Percentiles rank a stretch among this genome's conserved stretches.
Conservation (phyloP, 352 stramenopile species). For the Globisporangium nunn region DNA sequence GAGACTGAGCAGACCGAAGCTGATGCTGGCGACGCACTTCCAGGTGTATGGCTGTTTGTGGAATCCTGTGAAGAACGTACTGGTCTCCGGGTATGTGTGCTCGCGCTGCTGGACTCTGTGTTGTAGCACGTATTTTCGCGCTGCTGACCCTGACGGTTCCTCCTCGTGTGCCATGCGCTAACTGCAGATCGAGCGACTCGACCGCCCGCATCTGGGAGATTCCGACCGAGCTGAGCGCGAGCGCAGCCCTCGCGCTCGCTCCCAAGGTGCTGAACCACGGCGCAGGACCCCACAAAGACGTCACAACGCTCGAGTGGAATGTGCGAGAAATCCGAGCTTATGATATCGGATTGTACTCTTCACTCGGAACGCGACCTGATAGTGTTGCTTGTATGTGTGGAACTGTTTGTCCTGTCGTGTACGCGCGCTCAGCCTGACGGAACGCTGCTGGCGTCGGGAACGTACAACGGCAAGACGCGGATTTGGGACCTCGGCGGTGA, state of each 20-base stretch:
- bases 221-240: constrained; percentile 43
- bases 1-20: neutral
- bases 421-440: constrained; percentile 67
- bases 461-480: constrained; percentile 91
- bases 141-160: neutral
- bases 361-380: neutral
- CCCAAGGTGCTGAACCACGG: constrained; percentile 72
- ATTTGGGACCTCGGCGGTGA: constrained; percentile 73
- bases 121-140: neutral
- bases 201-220: constrained; percentile 93
- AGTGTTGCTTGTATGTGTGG: too few relatives aligned
- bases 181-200: constrained; percentile 85
- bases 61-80: constrained; percentile 93
- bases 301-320: constrained; percentile 98
- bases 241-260: constrained; percentile 25
- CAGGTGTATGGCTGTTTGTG: constrained; percentile 97
- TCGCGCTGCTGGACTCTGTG: neutral
- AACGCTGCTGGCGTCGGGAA: constrained; percentile 90
- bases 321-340: constrained; percentile 20
- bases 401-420: too few relatives aligned
- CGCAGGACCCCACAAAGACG: constrained; percentile 92
- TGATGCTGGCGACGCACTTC: neutral
- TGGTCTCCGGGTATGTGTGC: constrained; percentile 84
- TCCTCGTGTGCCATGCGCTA: neutral
- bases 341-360: neutral